Evolutionary conservation across 179 eudicot species (phyloP).

Genomic region (Nepenthes alata): DNA sequence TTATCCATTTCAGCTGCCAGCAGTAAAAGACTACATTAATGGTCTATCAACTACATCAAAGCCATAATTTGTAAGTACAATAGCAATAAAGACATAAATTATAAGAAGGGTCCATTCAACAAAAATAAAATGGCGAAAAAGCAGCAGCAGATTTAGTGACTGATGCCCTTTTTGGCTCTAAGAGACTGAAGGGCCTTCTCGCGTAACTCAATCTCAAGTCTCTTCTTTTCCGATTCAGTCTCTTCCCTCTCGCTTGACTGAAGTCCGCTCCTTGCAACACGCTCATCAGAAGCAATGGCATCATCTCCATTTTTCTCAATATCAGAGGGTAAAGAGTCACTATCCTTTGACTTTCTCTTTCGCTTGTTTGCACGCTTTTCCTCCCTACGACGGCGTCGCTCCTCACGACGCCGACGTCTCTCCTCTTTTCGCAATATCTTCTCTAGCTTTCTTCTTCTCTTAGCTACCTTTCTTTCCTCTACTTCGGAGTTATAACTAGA

Average conservation of each 20-base stretch:
- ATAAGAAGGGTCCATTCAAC: slow-evolving; percentile 8
- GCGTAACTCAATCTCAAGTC: slow-evolving; percentile 86
- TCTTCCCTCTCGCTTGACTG: slow-evolving; percentile 35
- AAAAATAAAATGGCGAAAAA: slow-evolving; percentile 8
- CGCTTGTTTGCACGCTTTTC: slow-evolving; percentile 58
- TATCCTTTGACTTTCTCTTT: slow-evolving; percentile 48
- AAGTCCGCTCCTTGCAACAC: slow-evolving; percentile 16
- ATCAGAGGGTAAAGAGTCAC: slow-evolving; percentile 40
- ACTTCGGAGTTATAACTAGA: slow-evolving; percentile 58
- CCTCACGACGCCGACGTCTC: slow-evolving; percentile 69
- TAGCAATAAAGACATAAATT: slow-evolving; percentile 14
- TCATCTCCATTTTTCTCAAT: slow-evolving; percentile 28
- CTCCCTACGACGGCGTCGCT: slow-evolving; percentile 59
- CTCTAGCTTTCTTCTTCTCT: slow-evolving; percentile 82
- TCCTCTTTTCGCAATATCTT: slow-evolving; percentile 72
- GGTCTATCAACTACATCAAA: slow-evolving; percentile 30
- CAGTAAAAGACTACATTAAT: slow-evolving; percentile 78
- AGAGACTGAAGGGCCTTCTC: slow-evolving; percentile 90
- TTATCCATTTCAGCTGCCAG: slow-evolving; percentile 92
- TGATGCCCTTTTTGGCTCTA: slow-evolving; percentile 79
- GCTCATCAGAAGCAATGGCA: slow-evolving; percentile 39
- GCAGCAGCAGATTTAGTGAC: slow-evolving; percentile 32
- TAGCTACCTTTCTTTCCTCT: slow-evolving; percentile 71
- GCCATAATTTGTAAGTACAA: slow-evolving; percentile 31
- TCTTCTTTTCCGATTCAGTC: slow-evolving; percentile 59